phyloP scores from a whole-genome alignment of 176 grass and related monocot species.

The Coix lacrymajobi region DNA sequence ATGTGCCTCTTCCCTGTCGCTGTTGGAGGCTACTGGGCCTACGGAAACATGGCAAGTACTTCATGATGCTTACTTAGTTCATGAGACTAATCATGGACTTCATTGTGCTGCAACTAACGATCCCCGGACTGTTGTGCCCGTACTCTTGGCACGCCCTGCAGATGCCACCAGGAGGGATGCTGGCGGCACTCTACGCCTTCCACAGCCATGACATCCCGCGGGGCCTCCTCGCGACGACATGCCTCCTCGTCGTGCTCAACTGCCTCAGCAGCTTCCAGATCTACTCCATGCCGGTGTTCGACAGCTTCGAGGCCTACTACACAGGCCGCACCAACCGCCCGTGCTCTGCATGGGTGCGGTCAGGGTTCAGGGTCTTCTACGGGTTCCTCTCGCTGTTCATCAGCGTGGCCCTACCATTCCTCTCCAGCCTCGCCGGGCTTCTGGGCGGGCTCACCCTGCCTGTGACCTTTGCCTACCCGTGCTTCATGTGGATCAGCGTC shows the following conservation, averaged over 20 bases:
- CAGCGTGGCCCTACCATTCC: slow-evolving; percentile 76
- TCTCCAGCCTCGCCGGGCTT: slow-evolving; percentile 83
- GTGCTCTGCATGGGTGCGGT: slow-evolving; percentile 80
- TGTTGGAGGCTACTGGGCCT: slow-evolving; percentile 92
- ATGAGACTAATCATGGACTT: not conserved
- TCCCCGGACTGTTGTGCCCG: not conserved
- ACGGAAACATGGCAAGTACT: slow-evolving; percentile 87
- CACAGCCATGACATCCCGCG: slow-evolving; percentile 76
- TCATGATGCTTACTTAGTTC: not conserved
- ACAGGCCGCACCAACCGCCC: slow-evolving; percentile 87
- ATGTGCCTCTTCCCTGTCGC: slow-evolving; percentile 92
- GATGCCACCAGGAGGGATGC: slow-evolving; percentile 87
- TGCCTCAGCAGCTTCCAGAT: slow-evolving; percentile 99
- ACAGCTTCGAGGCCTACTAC: slow-evolving; percentile 90
- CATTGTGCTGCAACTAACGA: slow-evolving; percentile 5
- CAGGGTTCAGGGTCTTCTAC: slow-evolving; percentile 83
- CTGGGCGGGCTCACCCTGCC: slow-evolving; percentile 80
- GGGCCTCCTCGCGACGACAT: slow-evolving; percentile 64
- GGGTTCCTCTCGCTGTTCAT: slow-evolving; percentile 93
- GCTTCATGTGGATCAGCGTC: slow-evolving; percentile 96
- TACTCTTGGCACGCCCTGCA: slow-evolving; percentile 35
- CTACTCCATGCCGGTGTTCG: slow-evolving; percentile 97
- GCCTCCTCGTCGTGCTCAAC: slow-evolving; percentile 89
- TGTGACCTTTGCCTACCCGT: slow-evolving; percentile 90
- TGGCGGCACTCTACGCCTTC: slow-evolving; percentile 73